phyloP scores from a whole-genome alignment of 2,329 filamentous ascomycete genomes.

The Ophiostoma piceae region DNA sequence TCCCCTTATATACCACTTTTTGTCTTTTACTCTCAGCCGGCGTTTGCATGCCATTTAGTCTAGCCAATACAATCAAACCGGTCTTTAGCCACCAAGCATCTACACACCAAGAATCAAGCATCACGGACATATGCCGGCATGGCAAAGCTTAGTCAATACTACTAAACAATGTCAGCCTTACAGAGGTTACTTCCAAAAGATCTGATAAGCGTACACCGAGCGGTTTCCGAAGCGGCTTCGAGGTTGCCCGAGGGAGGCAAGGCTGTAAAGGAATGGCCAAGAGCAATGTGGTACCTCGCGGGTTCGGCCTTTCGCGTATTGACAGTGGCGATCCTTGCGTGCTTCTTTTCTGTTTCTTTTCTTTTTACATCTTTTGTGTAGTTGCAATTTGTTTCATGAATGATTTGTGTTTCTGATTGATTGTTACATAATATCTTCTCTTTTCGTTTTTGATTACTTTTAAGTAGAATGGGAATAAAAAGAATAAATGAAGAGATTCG shows the following conservation, averaged over 20 bases:
- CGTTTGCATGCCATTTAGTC: not conserved
- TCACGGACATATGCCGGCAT: not conserved
- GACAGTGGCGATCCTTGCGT: not conserved
- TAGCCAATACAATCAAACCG: not conserved
- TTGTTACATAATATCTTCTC: not conserved
- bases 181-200: too few species aligned
- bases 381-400: not conserved
- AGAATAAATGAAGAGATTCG: too few species aligned
- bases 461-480: too few species aligned
- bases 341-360: not conserved
- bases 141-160: not conserved
- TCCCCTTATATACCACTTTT: not conserved
- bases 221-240: not conserved
- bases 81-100: not conserved
- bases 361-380: too few species aligned
- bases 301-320: slow-evolving; percentile 6
- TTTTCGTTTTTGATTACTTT: not conserved
- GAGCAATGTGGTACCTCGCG: not conserved
- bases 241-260: not conserved
- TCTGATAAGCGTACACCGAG: not conserved
- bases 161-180: too few species aligned
- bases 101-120: not conserved
- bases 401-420: too few species aligned
- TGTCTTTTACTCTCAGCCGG: not conserved
- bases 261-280: not conserved